These are phyloP conservation scores for Termitomyces sp. DNA, from an alignment of 768 basidiomycete species.

Conservation along the genomic window DNA sequence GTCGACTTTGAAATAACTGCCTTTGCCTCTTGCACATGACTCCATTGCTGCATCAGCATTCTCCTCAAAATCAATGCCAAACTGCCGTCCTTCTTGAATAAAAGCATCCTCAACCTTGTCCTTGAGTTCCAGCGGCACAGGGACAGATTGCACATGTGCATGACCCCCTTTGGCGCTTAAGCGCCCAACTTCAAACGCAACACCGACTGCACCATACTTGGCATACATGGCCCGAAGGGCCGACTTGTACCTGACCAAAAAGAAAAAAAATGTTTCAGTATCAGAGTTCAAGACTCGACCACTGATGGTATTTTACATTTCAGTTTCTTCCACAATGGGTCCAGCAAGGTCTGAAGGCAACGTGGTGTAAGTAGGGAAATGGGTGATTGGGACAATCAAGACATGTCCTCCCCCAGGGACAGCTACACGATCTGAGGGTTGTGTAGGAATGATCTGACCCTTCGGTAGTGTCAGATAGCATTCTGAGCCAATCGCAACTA, in stretches of 20 bases:
- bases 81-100: conserved; percentile 57
- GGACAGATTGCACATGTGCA: conserved; percentile 87
- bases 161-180: conserved; percentile 86
- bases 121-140: conserved; percentile 63
- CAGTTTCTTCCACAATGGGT: conserved; percentile 79
- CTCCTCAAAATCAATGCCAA: conserved; percentile 72
- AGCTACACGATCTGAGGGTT: conserved; percentile 42
- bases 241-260: conserved; percentile 62
- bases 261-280: conserved; percentile 2
- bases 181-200: conserved; percentile 87
- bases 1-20: conserved; percentile 89
- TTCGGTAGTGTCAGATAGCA: conserved; percentile 96
- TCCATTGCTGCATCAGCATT: conserved; percentile 64
- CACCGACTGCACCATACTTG: conserved; percentile 61
- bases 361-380: conserved; percentile 83
- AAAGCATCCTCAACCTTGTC: conserved; percentile 71
- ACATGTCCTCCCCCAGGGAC: conserved; percentile 97
- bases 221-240: conserved; percentile 72
- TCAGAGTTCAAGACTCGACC: conserved; percentile 1
- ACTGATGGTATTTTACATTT: conserved; percentile 45
- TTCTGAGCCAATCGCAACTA: conserved; percentile 90
- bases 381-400: conserved; percentile 37
- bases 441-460: conserved; percentile 89
- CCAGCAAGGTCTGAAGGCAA: conserved; percentile 75
- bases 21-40: conserved; percentile 47